Evolutionary conservation across 1,284 basidiomycete genomes (phyloP).

Genomic region (Afroboletus lepidellus): DNA sequence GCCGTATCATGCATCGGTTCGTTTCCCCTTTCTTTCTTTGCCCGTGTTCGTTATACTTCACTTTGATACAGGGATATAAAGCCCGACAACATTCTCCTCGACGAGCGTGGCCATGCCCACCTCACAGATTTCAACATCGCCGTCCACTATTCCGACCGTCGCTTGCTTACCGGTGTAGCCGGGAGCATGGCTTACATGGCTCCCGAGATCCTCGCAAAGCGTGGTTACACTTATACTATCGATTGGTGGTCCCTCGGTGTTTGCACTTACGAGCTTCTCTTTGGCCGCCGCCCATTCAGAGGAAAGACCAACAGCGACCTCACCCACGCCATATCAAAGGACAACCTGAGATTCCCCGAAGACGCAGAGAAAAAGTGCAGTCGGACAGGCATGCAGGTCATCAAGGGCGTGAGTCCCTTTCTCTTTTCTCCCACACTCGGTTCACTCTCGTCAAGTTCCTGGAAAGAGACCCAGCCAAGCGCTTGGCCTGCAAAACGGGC

Average conservation of each 20-base stretch:
- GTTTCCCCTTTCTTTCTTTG: slow-evolving; percentile 40
- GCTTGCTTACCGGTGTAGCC: slow-evolving; percentile 89
- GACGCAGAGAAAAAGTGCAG: slow-evolving; percentile 73
- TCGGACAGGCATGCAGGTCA: slow-evolving; percentile 59
- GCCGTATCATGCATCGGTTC: slow-evolving; percentile 92
- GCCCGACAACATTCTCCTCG: slow-evolving; percentile 96
- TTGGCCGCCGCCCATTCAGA: slow-evolving; percentile 88
- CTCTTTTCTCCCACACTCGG: slow-evolving; percentile 8
- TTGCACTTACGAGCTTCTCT: slow-evolving; percentile 88
- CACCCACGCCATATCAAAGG: slow-evolving; percentile 84
- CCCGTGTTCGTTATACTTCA: slow-evolving; percentile 15
- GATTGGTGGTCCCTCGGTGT: slow-evolving; percentile 98
- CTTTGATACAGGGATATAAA: slow-evolving; percentile 76
- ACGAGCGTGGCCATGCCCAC: slow-evolving; percentile 94
- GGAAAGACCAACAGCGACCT: slow-evolving; percentile 89
- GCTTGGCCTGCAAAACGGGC: slow-evolving; percentile 81
- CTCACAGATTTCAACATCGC: slow-evolving; percentile 99
- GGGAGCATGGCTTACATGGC: slow-evolving; percentile 99
- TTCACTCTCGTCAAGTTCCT: slow-evolving; percentile 56
- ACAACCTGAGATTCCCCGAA: slow-evolving; percentile 73
- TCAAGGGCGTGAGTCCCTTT: slow-evolving; percentile 59
- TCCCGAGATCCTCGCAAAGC: slow-evolving; percentile 84
- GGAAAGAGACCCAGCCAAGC: slow-evolving; percentile 79
- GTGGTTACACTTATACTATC: slow-evolving; percentile 86
- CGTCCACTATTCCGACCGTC: slow-evolving; percentile 88